Conservation (phyloP, 148 eudicot species). For the Fagopyrum homotropicum region DNA sequence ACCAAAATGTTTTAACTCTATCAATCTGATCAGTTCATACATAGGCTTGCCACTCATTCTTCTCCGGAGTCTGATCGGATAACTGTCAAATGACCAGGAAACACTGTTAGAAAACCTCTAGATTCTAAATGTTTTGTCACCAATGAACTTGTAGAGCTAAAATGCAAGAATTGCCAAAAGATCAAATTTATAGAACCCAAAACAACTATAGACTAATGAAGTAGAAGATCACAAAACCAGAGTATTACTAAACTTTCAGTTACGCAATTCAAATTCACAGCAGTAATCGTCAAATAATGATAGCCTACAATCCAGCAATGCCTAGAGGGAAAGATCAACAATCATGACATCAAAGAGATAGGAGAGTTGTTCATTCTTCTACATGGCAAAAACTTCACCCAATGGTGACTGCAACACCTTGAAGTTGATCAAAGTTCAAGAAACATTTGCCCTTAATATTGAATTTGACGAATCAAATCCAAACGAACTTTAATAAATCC, state of each 20-base stretch:
- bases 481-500: background rate
- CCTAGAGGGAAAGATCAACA: background rate
- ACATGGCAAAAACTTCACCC: background rate
- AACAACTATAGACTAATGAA: background rate
- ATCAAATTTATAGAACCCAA: background rate
- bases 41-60: background rate
- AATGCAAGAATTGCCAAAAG: background rate
- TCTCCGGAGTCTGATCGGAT: background rate
- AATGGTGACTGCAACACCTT: background rate
- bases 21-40: slow-evolving; percentile 2
- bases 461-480: background rate
- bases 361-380: background rate
- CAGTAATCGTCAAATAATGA: background rate
- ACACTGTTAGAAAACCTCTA: background rate
- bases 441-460: background rate
- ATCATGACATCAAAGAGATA: background rate
- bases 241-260: background rate
- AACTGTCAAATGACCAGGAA: background rate
- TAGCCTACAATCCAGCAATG: background rate
- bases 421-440: background rate
- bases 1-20: background rate
- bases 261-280: background rate
- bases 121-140: background rate
- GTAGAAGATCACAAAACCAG: too few relatives aligned
- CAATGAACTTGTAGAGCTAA: background rate